Percentiles rank a stretch among this genome's conserved stretches.
Evolutionary conservation across 805 yeast species (phyloP).

Genomic region (Isabelozyma gotoi): DNA sequence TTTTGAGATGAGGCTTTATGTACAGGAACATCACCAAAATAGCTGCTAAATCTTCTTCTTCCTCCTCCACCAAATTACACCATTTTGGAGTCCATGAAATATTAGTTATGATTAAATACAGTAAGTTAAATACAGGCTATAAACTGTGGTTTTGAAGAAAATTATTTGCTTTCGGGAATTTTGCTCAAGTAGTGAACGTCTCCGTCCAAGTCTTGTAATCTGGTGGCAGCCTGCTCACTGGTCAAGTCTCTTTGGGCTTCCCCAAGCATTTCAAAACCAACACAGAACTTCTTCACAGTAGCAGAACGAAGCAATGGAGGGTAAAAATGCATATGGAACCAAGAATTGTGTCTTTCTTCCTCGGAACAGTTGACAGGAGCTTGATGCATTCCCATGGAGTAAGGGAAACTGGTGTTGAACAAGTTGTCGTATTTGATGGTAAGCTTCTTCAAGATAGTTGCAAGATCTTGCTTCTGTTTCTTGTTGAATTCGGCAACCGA

Average conservation of each 20-base stretch:
- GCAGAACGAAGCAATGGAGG: conserved; percentile 77
- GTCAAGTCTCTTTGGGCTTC: conserved; percentile 73
- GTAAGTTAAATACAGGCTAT: too few relatives aligned
- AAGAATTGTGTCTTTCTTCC: conserved; percentile 37
- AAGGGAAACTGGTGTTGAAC: conserved; percentile 69
- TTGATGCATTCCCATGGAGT: conserved; percentile 82
- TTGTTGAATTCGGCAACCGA: conserved; percentile 48
- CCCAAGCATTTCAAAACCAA: conserved; percentile 68
- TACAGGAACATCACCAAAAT: neutral
- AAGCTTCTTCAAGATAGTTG: conserved; percentile 48
- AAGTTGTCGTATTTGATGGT: conserved; percentile 71
- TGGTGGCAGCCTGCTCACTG: conserved; percentile 63
- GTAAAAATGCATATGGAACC: conserved; percentile 75
- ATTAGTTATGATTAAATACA: neutral
- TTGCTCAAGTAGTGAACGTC: conserved; percentile 30
- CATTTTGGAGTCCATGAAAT: neutral
- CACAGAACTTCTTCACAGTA: conserved; percentile 71
- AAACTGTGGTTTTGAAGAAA: too few relatives aligned
- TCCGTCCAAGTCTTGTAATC: conserved; percentile 46
- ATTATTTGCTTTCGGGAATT: neutral
- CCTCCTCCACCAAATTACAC: neutral
- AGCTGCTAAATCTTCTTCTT: neutral
- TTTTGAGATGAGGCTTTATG: neutral
- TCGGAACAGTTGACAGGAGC: conserved; percentile 54
- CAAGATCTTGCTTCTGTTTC: conserved; percentile 53